Base-by-base conservation (phyloP, 148 eudicot genomes). In the Chenopodium formosanum region DNA sequence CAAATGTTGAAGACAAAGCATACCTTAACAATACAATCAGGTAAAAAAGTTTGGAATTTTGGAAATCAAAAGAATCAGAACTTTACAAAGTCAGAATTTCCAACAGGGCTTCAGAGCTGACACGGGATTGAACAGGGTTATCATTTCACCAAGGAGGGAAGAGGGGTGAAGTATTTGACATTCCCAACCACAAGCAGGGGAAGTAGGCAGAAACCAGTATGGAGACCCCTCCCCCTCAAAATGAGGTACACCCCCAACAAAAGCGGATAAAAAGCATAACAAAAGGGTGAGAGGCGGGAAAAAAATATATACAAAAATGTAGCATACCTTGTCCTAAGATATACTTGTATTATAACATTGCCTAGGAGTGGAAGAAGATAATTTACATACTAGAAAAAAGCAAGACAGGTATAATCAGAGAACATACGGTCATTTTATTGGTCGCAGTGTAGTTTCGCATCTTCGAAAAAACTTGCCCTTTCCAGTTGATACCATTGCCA, bases 401-500 rank as follows among this genome's bases (percentile, higher is more conserved):
- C 53, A 84, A 60, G 76, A 75, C 32, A 34, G 52, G 68, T 19
- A 34, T 66, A 66, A 58, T 56, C 60, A 74, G 84, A 79, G 79
- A 63, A 70, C 97, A 65, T 96, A 96, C 98, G 6, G 98, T 96
- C 99, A 96, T 96, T 84, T 91, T 92, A 83, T 96, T 94, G 44
- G 99, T 94, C 22, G 91, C 89, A 8, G 97, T 96, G 84, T 94
- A 97, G 86, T 96, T 96, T 66, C 97, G 90, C 98, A 96, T 96
- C 88, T 95, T 96, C 9, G 97, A 95, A 83, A 95, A 94, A 71
- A 95, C 97, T 82, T 95, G 99, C 34, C 99, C 99, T 92, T 96
- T 96, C 99, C 99, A 96, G 79, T 96, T 96, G 80, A 96, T 96
- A 80, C 98, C 99, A 73, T 96, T 96, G 86, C 99, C 98, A 84